Base-by-base conservation (phyloP, 2,329 filamentous ascomycete species). In the Alternaria sp. region DNA sequence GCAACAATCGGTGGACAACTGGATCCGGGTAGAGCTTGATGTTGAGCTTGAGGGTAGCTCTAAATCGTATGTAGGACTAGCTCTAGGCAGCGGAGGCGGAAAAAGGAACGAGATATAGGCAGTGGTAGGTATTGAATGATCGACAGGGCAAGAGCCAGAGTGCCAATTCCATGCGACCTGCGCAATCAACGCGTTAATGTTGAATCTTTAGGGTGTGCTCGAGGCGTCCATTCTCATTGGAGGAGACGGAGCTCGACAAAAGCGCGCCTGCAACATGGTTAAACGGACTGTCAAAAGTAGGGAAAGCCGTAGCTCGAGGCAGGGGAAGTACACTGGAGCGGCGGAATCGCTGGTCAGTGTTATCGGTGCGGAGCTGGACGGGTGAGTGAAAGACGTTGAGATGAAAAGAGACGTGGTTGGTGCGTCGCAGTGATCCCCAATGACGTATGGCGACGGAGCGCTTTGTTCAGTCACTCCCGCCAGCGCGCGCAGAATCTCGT, bases 261-360 rank as follows among this genome's bases (percentile, higher is more conserved):
- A 66, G 62, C 66, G 70, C 69, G 67, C 70, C 75, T 77, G 75
- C 71, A 72, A 70, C 69, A 72, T 77, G 69, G 74, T 75, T 73
- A 77, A 73, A 75, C 55, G 57, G 67, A 61, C 62, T 71, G 72
- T 73, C 72, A 73, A 66, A 71, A 67, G 67, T 54, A 67, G 63
- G 69, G 67, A 69, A 64, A 65, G 59, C 65, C 67, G 68, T 65
- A 72, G 67, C 61, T 67, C 65, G 53, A 71, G 67, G 68, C 66
- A 69, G 73, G 73, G 67, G 65, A 65, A 71, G 69, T 70, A 73
- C 72, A 76, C 75, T 67, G 68, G 62, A 69, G 71, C 70, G 69
- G 67, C 36, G 63, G 59, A 62, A 61, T 61, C 65, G 67, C 67
- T 73, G 57, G 40, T 58, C 62, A 63, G 69, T 73, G 73, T 68